Evolutionary conservation across 2,329 filamentous ascomycete genomes (phyloP), one percentile per base, ranked within the genome.

Genomic region (Ceratocystis papillata): DNA sequence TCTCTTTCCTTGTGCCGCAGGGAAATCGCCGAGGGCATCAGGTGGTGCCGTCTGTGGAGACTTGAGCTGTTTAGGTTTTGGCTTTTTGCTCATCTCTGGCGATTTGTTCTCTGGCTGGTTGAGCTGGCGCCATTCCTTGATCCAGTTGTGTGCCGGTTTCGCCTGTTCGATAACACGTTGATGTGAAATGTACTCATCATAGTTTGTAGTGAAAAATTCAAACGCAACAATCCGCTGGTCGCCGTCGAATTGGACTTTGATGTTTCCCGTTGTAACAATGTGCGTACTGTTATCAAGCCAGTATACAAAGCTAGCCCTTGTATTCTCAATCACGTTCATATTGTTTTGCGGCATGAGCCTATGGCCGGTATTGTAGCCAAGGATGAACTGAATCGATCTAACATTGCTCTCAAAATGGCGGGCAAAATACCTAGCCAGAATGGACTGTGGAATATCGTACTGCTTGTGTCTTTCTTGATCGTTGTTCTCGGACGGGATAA

Each of bases 361-460:
- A 69, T 87, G 84, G 0, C 76, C 76, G 1, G 77, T 79, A 1
- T 79, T 33, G 30, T 44, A 55, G 71, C 96, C 91, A 71, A 96
- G 82, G 25, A 91, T 84, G 73, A 97, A 82, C 74, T 96, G 90
- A 71, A 97, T 89, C 65, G 86, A 89, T 70, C 84, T 87, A 65
- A 96, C 86, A 5, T 91, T 92, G 68, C 90, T 93, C 67, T 87
- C 87, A 73, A 94, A 96, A 72, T 96, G 88, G 0, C 90, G 92
- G 71, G 88, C 85, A 74, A 96, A 96, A 75, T 94, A 97, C 72
- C 93, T 86, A 44, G 93, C 85, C 59, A 99, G 80, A 0, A 89
- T 89, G 2, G 91, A 84, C 67, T 84, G 89, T 2, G 87, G 83
- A 62, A 97, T 90, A 73, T 96, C 92, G 72, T 92, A 96, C 71